Evolutionary conservation across 805 yeast genomes (phyloP).

Genomic region (Limtongia smithiae): DNA sequence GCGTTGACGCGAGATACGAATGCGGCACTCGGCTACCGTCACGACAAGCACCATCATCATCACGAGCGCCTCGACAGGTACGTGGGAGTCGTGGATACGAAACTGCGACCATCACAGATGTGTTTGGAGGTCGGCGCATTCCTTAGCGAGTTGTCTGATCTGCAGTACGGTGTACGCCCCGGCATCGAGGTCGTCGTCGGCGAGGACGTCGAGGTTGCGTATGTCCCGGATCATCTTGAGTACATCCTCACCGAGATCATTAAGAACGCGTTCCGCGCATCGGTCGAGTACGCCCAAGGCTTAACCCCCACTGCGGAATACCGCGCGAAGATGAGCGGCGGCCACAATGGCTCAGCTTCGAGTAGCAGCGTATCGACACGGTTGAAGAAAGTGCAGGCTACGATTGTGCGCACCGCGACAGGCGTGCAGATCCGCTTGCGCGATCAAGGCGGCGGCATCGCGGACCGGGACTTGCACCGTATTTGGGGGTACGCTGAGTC

Average conservation of each 20-base stretch:
- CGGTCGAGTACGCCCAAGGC: conserved; percentile 55
- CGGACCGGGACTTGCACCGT: conserved; percentile 57
- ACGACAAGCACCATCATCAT: neutral
- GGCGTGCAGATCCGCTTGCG: conserved; percentile 68
- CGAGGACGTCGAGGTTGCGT: conserved; percentile 64
- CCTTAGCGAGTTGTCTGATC: conserved; percentile 76
- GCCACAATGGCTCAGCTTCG: conserved; percentile 33
- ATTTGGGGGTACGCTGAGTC: conserved; percentile 85
- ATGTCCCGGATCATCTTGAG: conserved; percentile 82
- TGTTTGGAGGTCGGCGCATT: conserved; percentile 63
- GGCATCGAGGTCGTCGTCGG: conserved; percentile 55
- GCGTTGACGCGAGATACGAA: conserved; percentile 47
- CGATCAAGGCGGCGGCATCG: conserved; percentile 88
- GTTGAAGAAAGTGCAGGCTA: conserved; percentile 46
- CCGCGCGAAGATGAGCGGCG: conserved; percentile 7
- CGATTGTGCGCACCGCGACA: conserved; percentile 44
- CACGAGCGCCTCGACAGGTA: conserved; percentile 39
- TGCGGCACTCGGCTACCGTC: neutral
- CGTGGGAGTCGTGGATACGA: conserved; percentile 65
- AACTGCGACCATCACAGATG: conserved; percentile 59
- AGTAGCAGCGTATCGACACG: conserved; percentile 6
- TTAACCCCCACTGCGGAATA: conserved; percentile 6
- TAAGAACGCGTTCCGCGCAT: conserved; percentile 85
- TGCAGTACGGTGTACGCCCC: conserved; percentile 78
- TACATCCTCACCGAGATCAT: conserved; percentile 81